phyloP scores from a whole-genome alignment of 1,284 basidiomycete species.

The Malassezia caprae region DNA sequence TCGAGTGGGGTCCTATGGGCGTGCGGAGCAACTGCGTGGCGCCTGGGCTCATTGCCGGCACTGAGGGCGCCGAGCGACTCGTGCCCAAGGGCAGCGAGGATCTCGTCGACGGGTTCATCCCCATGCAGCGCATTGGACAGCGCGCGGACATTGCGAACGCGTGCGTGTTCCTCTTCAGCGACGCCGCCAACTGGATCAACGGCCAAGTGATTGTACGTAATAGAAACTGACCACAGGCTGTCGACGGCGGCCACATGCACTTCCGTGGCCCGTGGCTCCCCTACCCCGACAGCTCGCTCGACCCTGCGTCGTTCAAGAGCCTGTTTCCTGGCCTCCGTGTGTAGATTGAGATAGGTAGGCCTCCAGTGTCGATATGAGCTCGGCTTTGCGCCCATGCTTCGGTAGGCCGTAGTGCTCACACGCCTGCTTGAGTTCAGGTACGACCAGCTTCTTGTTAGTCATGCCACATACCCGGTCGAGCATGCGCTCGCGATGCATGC shows the following conservation, averaged over 20 bases:
- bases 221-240: neutral
- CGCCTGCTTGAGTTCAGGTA: slow-evolving; percentile 28
- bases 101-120: slow-evolving; percentile 24
- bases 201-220: slow-evolving; percentile 50
- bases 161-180: slow-evolving; percentile 76
- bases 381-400: slow-evolving; percentile 35
- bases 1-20: slow-evolving; percentile 89
- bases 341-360: slow-evolving; percentile 18
- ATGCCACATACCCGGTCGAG: slow-evolving; percentile 3
- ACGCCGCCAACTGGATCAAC: slow-evolving; percentile 70
- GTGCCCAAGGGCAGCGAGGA: slow-evolving; percentile 51
- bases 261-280: slow-evolving; percentile 35
- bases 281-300: slow-evolving; percentile 35
- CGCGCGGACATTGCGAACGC: slow-evolving; percentile 67
- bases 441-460: slow-evolving; percentile 19
- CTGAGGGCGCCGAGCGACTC: slow-evolving; percentile 73
- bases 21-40: slow-evolving; percentile 85
- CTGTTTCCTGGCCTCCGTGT: slow-evolving; percentile 23
- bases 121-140: slow-evolving; percentile 40
- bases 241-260: slow-evolving; percentile 19
- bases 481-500: slow-evolving; percentile 1
- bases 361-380: slow-evolving; percentile 28
- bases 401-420: slow-evolving; percentile 31
- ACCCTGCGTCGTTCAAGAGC: slow-evolving; percentile 27
- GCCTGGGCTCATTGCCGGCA: slow-evolving; percentile 71